These are phyloP conservation scores for Clavispora santaluciae DNA, from an alignment of 805 yeast species.

Conservation along the genomic window DNA sequence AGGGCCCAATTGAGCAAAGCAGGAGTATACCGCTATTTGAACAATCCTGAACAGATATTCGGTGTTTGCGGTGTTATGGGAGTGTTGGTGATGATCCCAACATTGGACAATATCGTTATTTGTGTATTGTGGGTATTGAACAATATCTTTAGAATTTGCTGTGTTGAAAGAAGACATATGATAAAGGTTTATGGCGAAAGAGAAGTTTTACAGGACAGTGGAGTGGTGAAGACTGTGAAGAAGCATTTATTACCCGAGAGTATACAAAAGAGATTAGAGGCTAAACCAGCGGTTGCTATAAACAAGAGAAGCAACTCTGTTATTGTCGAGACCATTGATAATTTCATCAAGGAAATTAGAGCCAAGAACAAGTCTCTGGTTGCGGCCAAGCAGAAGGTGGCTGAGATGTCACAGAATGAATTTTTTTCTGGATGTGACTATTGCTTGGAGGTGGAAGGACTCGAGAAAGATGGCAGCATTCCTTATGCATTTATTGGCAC, in stretches of 20 bases:
- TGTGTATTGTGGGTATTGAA: constrained; percentile 56
- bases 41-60: constrained; percentile 75
- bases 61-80: constrained; percentile 84
- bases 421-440: constrained; percentile 35
- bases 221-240: constrained; percentile 40
- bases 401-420: constrained; percentile 37
- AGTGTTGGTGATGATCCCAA: constrained; percentile 53
- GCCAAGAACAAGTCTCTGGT: constrained; percentile 18
- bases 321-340: constrained; percentile 43
- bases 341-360: constrained; percentile 38
- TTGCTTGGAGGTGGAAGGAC: constrained; percentile 21
- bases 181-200: constrained; percentile 66
- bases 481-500: constrained; percentile 39
- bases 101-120: constrained; percentile 48
- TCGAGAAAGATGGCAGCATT: constrained; percentile 10
- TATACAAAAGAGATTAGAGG: constrained; percentile 27
- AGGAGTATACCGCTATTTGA: constrained; percentile 76
- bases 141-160: constrained; percentile 62
- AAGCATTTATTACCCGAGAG: constrained; percentile 39
- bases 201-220: constrained; percentile 51
- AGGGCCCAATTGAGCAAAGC: constrained; percentile 58
- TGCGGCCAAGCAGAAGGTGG: constrained; percentile 29
- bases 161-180: constrained; percentile 77
- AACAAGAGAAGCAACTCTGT: constrained; percentile 26
- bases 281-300: neutral